These are phyloP conservation scores for Coemansia sp. DNA, from an alignment of 192 early-diverging fungal species.

Conservation along the genomic window DNA sequence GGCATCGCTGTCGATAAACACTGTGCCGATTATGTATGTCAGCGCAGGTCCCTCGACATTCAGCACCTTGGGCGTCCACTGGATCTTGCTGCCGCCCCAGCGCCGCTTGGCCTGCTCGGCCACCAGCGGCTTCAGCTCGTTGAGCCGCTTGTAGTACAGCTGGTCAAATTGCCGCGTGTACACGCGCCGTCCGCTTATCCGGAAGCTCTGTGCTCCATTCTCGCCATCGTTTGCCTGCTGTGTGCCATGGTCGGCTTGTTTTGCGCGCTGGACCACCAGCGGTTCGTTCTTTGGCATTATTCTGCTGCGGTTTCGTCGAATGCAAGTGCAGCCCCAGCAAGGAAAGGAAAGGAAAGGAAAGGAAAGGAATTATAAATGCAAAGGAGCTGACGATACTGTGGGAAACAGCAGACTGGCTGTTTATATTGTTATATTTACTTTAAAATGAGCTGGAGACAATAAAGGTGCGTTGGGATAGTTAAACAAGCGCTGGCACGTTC, in stretches of 20 bases:
- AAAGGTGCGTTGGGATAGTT: neutral
- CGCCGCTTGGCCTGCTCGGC: slow-evolving; percentile 54
- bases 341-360: neutral
- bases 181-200: slow-evolving; percentile 52
- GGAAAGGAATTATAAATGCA: neutral
- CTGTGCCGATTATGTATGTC: slow-evolving; percentile 81
- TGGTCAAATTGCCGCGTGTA: slow-evolving; percentile 86
- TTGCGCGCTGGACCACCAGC: slow-evolving; percentile 1
- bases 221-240: neutral
- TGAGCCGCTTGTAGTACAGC: slow-evolving; percentile 79
- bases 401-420: too few relatives aligned
- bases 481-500: too few relatives aligned
- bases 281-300: neutral
- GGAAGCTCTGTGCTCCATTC: slow-evolving; percentile 11
- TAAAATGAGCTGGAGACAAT: neutral
- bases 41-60: slow-evolving; percentile 66
- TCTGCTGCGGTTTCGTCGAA: neutral
- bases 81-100: slow-evolving; percentile 24
- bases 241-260: neutral
- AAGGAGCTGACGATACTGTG: too few relatives aligned
- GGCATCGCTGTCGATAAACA: slow-evolving; percentile 81
- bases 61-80: slow-evolving; percentile 65
- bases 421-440: too few relatives aligned
- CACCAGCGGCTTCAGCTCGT: slow-evolving; percentile 62
- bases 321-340: neutral